Conservation (phyloP, 331 rosid species). For the Ulmus americana region DNA sequence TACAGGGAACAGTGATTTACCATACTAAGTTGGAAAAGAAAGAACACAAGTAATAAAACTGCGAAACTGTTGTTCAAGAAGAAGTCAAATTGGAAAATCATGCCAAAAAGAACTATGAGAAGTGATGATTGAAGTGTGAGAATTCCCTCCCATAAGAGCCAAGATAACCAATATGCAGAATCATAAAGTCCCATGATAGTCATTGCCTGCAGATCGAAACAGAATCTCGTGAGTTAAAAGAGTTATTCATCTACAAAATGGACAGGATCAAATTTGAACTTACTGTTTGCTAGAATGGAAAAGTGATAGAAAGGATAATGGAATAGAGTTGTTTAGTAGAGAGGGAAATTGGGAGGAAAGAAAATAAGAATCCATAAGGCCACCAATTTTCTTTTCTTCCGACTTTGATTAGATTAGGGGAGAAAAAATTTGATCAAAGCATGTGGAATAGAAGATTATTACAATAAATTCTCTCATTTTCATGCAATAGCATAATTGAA, state of each 20-base stretch:
- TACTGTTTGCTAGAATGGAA: too few relatives aligned
- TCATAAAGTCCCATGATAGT: slow-evolving; percentile 88
- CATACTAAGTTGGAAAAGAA: slow-evolving; percentile 81
- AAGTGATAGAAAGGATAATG: too few relatives aligned
- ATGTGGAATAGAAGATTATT: too few relatives aligned
- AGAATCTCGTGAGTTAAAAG: neutral
- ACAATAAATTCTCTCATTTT: too few relatives aligned
- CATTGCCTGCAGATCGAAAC: slow-evolving; percentile 54
- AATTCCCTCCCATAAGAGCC: slow-evolving; percentile 79
- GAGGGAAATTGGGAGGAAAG: too few relatives aligned
- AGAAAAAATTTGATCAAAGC: neutral
- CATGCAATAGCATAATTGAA: too few relatives aligned
- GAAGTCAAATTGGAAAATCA: slow-evolving; percentile 65
- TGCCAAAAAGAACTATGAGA: slow-evolving; percentile 67
- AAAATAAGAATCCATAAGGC: too few relatives aligned
- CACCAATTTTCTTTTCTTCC: too few relatives aligned
- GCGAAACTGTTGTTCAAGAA: slow-evolving; percentile 60
- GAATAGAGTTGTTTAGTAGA: too few relatives aligned
- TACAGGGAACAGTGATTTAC: slow-evolving; percentile 31
- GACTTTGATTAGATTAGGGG: too few relatives aligned
- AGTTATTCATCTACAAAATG: too few relatives aligned
- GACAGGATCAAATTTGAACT: too few relatives aligned
- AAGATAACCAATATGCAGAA: slow-evolving; percentile 82
- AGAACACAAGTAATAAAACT: slow-evolving; percentile 55
- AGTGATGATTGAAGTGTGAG: slow-evolving; percentile 52